Percentiles rank a stretch among this genome's conserved stretches.
Conservation (phyloP, 1,139 yeast genomes). For the Petasospora fabianii region DNA sequence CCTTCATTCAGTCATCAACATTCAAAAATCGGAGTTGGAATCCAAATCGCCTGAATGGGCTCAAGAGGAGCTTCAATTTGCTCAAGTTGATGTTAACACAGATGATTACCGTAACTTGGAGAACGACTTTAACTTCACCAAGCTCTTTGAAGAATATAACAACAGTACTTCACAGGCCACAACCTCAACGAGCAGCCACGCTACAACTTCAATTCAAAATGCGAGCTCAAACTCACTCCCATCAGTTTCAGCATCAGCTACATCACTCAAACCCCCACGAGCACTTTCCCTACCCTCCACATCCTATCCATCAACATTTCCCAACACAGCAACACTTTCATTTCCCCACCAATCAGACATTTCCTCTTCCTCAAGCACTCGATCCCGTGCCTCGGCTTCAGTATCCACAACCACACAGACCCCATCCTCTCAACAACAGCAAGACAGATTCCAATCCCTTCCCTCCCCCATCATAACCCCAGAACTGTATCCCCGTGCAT, state of each 20-base stretch:
- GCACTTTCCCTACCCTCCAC: no score
- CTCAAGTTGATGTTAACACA: constrained; percentile 51
- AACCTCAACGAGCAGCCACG: background rate
- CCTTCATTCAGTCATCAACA: constrained; percentile 54
- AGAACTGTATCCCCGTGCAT: constrained; percentile 20
- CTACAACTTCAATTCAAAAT: constrained; percentile 31
- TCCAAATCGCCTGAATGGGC: constrained; percentile 13
- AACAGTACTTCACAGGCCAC: no score
- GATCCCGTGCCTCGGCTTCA: background rate
- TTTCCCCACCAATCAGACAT: no score
- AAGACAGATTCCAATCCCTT: constrained; percentile 15
- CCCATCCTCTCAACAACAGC: background rate
- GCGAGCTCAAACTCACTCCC: constrained; percentile 32
- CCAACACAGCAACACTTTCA: no score
- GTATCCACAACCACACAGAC: background rate
- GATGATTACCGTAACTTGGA: constrained; percentile 58
- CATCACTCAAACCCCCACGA: no score
- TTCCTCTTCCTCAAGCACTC: no score
- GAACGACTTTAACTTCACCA: constrained; percentile 48
- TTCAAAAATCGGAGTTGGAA: constrained; percentile 39
- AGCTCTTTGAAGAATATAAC: constrained; percentile 13
- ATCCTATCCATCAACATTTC: no score
- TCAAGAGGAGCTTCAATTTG: constrained; percentile 32
- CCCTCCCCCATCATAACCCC: constrained; percentile 28
- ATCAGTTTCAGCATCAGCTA: no score